These are phyloP conservation scores for Coffea humblotiana DNA, from an alignment of 305 asterid genomes.

Conservation along the genomic window DNA sequence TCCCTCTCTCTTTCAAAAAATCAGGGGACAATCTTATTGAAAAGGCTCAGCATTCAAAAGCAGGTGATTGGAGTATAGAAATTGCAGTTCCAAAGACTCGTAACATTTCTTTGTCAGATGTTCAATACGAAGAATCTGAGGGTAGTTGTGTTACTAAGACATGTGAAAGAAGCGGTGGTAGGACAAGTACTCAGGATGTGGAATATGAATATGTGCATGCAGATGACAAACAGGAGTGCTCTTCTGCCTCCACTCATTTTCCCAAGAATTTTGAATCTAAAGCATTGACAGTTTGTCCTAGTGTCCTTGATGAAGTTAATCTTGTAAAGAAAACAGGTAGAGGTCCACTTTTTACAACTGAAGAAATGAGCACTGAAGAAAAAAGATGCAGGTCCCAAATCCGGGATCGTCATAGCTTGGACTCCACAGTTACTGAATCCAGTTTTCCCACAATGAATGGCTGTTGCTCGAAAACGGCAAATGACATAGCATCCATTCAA, in stretches of 20 bases:
- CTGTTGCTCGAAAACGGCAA: constrained; percentile 68
- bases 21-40: constrained; percentile 50
- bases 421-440: constrained; percentile 81
- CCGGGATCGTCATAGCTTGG: constrained; percentile 74
- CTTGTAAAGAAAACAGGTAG: constrained; percentile 60
- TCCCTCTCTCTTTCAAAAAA: constrained; percentile 63
- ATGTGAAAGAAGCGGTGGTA: constrained; percentile 48
- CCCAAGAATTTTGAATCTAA: constrained; percentile 56
- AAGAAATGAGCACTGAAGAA: constrained; percentile 68
- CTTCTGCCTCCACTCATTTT: constrained; percentile 65
- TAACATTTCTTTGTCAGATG: constrained; percentile 40
- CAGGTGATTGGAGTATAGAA: constrained; percentile 77
- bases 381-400: constrained; percentile 56
- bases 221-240: constrained; percentile 73
- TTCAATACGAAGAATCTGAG: constrained; percentile 67
- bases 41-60: constrained; percentile 56
- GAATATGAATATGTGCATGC: constrained; percentile 65
- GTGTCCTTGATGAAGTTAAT: constrained; percentile 51
- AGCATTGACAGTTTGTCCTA: constrained; percentile 40
- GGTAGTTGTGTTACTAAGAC: constrained; percentile 69
- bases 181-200: constrained; percentile 45
- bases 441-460: constrained; percentile 46
- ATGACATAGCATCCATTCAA: constrained; percentile 59
- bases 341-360: constrained; percentile 53
- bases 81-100: constrained; percentile 68